These are phyloP conservation scores for Debaryomyces psychrophilus DNA, from an alignment of 1,139 yeast genomes.

Conservation along the genomic window DNA sequence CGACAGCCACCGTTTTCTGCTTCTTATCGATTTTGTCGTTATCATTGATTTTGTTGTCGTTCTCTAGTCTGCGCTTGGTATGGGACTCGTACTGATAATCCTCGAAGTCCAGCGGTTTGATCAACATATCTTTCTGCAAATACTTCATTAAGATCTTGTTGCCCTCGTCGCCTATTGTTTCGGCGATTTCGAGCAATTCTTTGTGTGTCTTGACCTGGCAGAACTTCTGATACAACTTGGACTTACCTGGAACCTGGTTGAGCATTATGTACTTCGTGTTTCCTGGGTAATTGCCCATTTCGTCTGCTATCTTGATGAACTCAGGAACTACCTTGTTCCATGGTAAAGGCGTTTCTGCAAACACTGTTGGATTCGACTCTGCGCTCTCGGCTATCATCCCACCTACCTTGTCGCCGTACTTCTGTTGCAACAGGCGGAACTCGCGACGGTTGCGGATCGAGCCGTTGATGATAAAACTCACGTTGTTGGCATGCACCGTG, in stretches of 20 bases:
- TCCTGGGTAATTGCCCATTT: constrained; percentile 62
- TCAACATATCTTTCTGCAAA: constrained; percentile 36
- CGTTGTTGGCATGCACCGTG: constrained; percentile 63
- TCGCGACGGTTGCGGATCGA: constrained; percentile 62
- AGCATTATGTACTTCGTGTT: constrained; percentile 81
- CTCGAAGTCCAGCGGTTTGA: constrained; percentile 24
- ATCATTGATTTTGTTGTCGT: constrained; percentile 7
- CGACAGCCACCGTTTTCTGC: constrained; percentile 7
- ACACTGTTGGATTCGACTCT: constrained; percentile 82
- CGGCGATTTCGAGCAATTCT: constrained; percentile 44
- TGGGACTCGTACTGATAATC: constrained; percentile 7
- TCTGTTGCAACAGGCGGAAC: constrained; percentile 51
- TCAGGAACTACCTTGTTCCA: constrained; percentile 62
- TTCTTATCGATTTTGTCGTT: constrained; percentile 1
- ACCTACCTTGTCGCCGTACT: constrained; percentile 63
- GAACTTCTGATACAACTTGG: constrained; percentile 58
- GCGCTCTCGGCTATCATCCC: constrained; percentile 95
- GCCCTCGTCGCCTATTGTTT: constrained; percentile 32
- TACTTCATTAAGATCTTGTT: constrained; percentile 37
- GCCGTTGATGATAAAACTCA: constrained; percentile 82
- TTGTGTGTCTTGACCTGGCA: constrained; percentile 59
- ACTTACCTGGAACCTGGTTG: constrained; percentile 81
- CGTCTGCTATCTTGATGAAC: constrained; percentile 55
- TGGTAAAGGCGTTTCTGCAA: constrained; percentile 48
- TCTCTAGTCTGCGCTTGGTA: constrained; percentile 9